These are phyloP conservation scores for Paratrimastix pyriformis DNA, from an alignment of 78 protist genomes.

Conservation along the genomic window DNA sequence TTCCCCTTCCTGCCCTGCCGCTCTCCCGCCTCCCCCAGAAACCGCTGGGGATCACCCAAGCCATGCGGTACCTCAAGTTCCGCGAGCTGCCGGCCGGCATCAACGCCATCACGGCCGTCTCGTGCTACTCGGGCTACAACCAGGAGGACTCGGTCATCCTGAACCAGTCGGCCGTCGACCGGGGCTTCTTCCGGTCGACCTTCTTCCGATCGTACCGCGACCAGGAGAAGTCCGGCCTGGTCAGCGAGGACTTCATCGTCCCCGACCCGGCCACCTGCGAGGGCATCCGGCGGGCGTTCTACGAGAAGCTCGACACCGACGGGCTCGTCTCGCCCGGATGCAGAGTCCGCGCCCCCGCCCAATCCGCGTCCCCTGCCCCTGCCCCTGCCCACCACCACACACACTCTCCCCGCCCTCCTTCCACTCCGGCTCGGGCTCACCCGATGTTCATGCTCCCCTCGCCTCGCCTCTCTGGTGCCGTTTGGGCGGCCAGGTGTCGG, in stretches of 20 bases:
- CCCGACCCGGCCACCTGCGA: conserved; percentile 49
- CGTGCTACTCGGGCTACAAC: conserved; percentile 97
- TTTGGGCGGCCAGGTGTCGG: conserved; percentile 49
- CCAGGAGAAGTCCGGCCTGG: conserved; percentile 10
- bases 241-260: conserved; percentile 56
- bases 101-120: conserved; percentile 93
- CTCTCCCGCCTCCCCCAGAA: too few relatives aligned
- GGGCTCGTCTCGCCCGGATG: conserved; percentile 91
- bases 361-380: not conserved
- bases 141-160: conserved; percentile 98
- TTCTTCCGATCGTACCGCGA: conserved; percentile 62
- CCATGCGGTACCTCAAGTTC: conserved; percentile 89
- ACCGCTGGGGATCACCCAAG: conserved; percentile 90
- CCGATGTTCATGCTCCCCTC: too few relatives aligned
- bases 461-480: not conserved
- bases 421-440: too few relatives aligned
- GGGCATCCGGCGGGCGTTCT: conserved; percentile 16
- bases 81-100: conserved; percentile 96
- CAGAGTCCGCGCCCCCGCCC: conserved; percentile 1
- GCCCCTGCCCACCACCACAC: not conserved
- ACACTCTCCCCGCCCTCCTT: not conserved
- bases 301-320: conserved; percentile 90
- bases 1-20: too few relatives aligned
- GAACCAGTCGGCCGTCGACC: conserved; percentile 90
- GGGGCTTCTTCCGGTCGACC: conserved; percentile 94